phyloP scores from a whole-genome alignment of 1,139 yeast genomes.

The Blastobotrys illinoisensis region DNA sequence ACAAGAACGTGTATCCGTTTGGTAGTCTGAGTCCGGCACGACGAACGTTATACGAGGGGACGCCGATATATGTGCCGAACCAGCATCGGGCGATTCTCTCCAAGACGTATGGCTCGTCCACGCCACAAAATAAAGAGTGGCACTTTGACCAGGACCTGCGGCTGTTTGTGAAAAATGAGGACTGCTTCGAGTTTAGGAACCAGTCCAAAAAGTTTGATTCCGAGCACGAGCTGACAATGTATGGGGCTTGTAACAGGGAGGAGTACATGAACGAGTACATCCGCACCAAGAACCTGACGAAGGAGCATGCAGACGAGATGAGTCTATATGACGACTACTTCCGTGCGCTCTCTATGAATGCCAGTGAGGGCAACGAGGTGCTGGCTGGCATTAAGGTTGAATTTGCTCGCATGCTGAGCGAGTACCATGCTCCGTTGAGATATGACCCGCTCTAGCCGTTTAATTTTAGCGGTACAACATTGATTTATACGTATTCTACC shows the following conservation, averaged over 20 bases:
- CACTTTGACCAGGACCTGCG: constrained; percentile 19
- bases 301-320: constrained; percentile 21
- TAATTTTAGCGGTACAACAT: too few relatives aligned
- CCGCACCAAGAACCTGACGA: constrained; percentile 20
- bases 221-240: constrained; percentile 19
- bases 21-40: constrained; percentile 49
- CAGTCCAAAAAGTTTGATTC: constrained; percentile 14
- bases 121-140: too few relatives aligned
- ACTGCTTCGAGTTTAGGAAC: constrained; percentile 19
- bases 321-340: constrained; percentile 16
- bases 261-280: constrained; percentile 21
- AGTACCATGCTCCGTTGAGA: too few relatives aligned
- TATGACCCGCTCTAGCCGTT: too few relatives aligned
- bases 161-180: constrained; percentile 21
- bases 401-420: too few relatives aligned
- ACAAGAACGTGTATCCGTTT: constrained; percentile 47
- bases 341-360: constrained; percentile 2
- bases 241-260: constrained; percentile 27
- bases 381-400: too few relatives aligned
- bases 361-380: constrained; percentile 1
- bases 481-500: too few relatives aligned
- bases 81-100: constrained; percentile 15
- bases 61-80: constrained; percentile 51
- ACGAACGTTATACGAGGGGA: constrained; percentile 54
- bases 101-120: too few relatives aligned